Evolutionary conservation across 306 rosid genomes (phyloP), one percentile per base, ranked within the genome.

Genomic region (Citrullus mucosospermus): DNA sequence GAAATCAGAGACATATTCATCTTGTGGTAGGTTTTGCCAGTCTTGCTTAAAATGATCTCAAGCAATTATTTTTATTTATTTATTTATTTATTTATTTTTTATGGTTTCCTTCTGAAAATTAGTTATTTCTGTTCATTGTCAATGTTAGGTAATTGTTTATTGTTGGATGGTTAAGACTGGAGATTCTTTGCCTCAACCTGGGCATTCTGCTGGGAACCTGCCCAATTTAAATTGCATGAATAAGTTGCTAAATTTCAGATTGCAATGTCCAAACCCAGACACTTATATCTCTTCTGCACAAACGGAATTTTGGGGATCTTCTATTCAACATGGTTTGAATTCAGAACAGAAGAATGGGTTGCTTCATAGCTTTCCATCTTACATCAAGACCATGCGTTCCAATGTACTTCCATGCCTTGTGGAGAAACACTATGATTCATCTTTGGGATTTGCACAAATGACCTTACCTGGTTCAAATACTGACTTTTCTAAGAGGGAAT

Each of bases 81-180:
- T 32, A 2, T 32, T 32, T 32, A 22, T 56, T 54, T 34, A 14
- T 13, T 7, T 0, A 0, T 17, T 36, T 73, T 11, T 73, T 58
- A 80, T 25, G 28, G 80, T 53, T 73, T 44, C 44, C 39, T 60
- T 80, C 81, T 81, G 48, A 18, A 30, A 55, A 51, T 20, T 41
- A 81, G 3, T 0, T 7, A 3, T 20, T 68, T 41, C 75, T 22
- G 12, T 69, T 22, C 38, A 72, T 72, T 48, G 25, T 72, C 51
- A 25, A 79, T 61, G 12, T 53, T 79, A 87, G 92, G 89, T 75
- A 65, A 53, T 80, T 73, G 22, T 44, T 60, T 76, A 57, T 51
- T 53, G 78, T 81, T 91, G 86, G 86, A 93, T 93, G 98, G 96
- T 85, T 87, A 86, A 89, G 90, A 85, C 82, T 57, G 78, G 80